Percentiles rank a stretch among this genome's conserved stretches.
Evolutionary conservation across 2,329 filamentous ascomycete species (phyloP).

Genomic region (Colletotrichum salicis): DNA sequence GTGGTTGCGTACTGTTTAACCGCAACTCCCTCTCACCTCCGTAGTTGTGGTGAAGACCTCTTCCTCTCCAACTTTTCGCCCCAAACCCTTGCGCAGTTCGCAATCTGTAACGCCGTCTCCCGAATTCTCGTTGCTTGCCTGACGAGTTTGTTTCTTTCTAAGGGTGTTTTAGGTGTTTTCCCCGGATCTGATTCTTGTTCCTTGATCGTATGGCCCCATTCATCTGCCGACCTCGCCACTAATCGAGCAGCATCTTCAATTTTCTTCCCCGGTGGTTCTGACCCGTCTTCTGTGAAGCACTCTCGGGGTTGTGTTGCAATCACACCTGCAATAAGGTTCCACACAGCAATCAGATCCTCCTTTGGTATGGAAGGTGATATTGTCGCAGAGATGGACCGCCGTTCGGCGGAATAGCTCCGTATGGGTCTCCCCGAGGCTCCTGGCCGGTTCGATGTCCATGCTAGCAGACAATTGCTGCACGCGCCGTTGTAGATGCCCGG

Average conservation of each 20-base stretch:
- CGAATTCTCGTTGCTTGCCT: slow-evolving; percentile 29
- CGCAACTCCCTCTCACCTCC: not conserved
- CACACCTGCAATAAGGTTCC: slow-evolving; percentile 64
- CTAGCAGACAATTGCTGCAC: slow-evolving; percentile 42
- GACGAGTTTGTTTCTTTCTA: slow-evolving; percentile 16
- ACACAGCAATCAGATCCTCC: slow-evolving; percentile 41
- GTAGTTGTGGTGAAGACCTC: slow-evolving; percentile 25
- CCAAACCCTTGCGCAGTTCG: slow-evolving; percentile 29
- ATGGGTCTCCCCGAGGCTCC: not conserved
- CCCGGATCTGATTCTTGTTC: not conserved
- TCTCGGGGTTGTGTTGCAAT: slow-evolving; percentile 98
- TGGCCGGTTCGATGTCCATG: slow-evolving; percentile 32
- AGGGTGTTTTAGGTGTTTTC: not conserved
- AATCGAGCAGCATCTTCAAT: slow-evolving; percentile 42
- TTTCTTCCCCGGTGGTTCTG: slow-evolving; percentile 38
- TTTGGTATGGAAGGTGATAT: slow-evolving; percentile 35
- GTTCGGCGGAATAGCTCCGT: slow-evolving; percentile 32
- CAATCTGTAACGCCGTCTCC: slow-evolving; percentile 32
- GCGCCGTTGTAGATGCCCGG: slow-evolving; percentile 30
- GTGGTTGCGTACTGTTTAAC: not conserved
- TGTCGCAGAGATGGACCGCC: slow-evolving; percentile 34
- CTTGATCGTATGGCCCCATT: slow-evolving; percentile 38
- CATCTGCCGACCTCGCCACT: slow-evolving; percentile 41
- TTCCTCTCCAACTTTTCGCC: slow-evolving; percentile 29
- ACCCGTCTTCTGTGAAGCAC: slow-evolving; percentile 79